Percentiles rank a stretch among this genome's conserved stretches.
phyloP scores from a whole-genome alignment of 2,329 filamentous ascomycete species.

The Thelonectria olida region DNA sequence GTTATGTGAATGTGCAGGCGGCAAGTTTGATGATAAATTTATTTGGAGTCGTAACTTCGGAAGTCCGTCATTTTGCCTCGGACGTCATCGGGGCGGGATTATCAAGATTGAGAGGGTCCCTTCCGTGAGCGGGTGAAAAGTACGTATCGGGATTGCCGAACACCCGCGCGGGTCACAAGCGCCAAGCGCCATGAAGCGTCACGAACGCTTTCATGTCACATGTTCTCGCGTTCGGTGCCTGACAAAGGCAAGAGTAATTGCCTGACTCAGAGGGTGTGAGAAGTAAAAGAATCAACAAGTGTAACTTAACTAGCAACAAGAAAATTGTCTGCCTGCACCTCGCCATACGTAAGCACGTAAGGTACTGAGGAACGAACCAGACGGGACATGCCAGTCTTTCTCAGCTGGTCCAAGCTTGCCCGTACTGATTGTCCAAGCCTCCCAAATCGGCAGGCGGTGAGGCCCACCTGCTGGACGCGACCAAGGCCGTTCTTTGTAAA shows the following conservation, averaged over 20 bases:
- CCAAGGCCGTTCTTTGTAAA: slow-evolving; percentile 35
- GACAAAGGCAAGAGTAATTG: background rate
- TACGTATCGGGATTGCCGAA: slow-evolving; percentile 7
- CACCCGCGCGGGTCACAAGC: background rate
- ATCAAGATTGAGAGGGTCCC: background rate
- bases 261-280: background rate
- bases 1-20: slow-evolving; percentile 17
- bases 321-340: too few relatives aligned
- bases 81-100: slow-evolving; percentile 44
- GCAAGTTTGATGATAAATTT: slow-evolving; percentile 27
- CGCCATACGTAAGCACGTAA: too few relatives aligned
- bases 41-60: slow-evolving; percentile 36
- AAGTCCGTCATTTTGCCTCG: slow-evolving; percentile 42
- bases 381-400: background rate
- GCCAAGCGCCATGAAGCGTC: background rate
- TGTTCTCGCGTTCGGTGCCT: slow-evolving; percentile 12
- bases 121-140: background rate
- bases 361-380: too few relatives aligned
- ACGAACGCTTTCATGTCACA: slow-evolving; percentile 22
- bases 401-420: background rate
- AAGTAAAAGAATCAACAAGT: too few relatives aligned
- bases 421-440: background rate
- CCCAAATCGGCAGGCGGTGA: slow-evolving; percentile 35
- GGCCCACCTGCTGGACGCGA: slow-evolving; percentile 38
- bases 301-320: too few relatives aligned